These are phyloP conservation scores for Paramecium sonneborni DNA, from an alignment of 73 alveolate genomes.

Conservation along the genomic window DNA sequence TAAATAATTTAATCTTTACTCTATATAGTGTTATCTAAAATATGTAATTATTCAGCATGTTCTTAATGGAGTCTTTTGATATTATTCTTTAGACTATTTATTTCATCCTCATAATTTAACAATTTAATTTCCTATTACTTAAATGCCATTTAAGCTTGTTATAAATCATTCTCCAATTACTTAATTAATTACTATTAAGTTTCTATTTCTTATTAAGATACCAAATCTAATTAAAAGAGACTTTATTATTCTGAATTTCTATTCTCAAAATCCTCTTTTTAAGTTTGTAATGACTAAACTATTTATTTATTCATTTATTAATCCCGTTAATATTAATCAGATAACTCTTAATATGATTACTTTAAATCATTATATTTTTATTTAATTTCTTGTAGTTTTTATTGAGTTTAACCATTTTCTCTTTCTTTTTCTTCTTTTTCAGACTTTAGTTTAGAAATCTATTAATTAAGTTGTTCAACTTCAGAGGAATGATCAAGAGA, in stretches of 20 bases:
- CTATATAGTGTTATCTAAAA: background rate
- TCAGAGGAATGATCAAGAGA: background rate
- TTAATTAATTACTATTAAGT: background rate
- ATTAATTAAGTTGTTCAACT: background rate
- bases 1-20: background rate
- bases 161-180: background rate
- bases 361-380: background rate
- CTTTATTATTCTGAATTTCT: background rate
- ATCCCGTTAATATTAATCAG: background rate
- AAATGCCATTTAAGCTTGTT: background rate
- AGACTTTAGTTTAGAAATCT: background rate
- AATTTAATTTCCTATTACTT: background rate
- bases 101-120: background rate
- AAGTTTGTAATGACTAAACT: background rate
- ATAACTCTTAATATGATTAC: background rate
- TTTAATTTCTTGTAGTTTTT: background rate
- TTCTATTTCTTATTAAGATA: background rate
- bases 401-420: background rate
- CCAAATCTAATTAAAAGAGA: background rate
- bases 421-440: background rate
- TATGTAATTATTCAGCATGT: background rate
- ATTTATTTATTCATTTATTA: background rate
- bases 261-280: background rate
- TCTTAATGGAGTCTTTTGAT: background rate
- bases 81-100: background rate